These are phyloP conservation scores for Solanum chiquidenum DNA, from an alignment of 257 asterid genomes.

Conservation along the genomic window DNA sequence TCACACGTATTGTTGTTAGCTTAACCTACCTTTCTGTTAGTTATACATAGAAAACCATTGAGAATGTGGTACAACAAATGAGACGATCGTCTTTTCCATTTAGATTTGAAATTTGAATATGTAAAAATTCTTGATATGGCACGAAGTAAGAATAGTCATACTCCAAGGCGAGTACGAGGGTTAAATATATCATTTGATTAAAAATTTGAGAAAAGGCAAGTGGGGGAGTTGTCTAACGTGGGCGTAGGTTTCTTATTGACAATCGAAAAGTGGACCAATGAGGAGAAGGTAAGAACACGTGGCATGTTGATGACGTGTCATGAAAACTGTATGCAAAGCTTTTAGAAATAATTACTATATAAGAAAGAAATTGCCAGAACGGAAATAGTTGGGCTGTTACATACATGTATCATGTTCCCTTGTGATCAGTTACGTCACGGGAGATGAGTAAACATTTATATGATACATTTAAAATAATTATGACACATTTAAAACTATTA, in stretches of 20 bases:
- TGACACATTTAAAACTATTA: too few species aligned
- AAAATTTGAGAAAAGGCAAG: neutral
- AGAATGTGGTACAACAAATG: too few species aligned
- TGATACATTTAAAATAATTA: too few species aligned
- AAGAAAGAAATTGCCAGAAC: neutral
- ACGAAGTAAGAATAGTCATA: too few species aligned
- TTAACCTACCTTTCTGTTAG: constrained; percentile 13
- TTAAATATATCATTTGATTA: neutral
- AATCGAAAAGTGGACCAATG: constrained; percentile 1
- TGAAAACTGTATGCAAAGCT: neutral
- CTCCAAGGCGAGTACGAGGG: neutral
- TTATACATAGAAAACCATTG: neutral
- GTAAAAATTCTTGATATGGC: too few species aligned
- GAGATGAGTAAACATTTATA: neutral
- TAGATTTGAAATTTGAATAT: too few species aligned
- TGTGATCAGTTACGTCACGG: constrained; percentile 4
- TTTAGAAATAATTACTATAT: neutral
- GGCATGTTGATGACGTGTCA: neutral
- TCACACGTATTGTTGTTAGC: constrained; percentile 7
- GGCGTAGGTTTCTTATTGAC: neutral
- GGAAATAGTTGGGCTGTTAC: constrained; percentile 6
- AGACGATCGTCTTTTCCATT: too few species aligned
- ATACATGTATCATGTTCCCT: neutral
- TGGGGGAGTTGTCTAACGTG: neutral
- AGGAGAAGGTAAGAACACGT: neutral